Conservation (phyloP, 225 moss, liverwort and hornwort species). For the Sphagnum contortum region DNA sequence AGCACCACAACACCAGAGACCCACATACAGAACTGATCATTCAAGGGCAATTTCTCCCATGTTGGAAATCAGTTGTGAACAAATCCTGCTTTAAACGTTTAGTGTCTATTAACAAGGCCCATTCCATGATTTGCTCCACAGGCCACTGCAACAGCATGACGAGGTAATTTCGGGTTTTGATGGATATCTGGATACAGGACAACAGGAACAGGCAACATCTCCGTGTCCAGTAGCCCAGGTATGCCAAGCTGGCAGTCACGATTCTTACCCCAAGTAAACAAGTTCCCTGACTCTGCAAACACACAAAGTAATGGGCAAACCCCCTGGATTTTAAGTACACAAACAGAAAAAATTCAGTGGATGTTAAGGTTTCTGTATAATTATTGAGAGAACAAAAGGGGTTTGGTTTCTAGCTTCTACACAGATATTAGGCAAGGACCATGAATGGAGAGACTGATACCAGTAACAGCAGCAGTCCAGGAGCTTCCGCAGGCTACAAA, state of each 20-base stretch:
- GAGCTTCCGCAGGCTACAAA: conserved; percentile 79
- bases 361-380: too few species aligned
- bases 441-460: conserved; percentile 12
- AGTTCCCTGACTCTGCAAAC: conserved; percentile 51
- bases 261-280: conserved; percentile 92
- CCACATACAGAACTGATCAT: too few species aligned
- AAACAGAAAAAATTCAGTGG: not conserved
- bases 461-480: conserved; percentile 80
- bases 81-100: too few species aligned
- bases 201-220: conserved; percentile 56
- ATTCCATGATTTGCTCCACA: conserved; percentile 83
- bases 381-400: too few species aligned
- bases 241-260: conserved; percentile 88
- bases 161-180: conserved; percentile 15
- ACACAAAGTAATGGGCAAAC: not conserved
- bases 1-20: too few species aligned
- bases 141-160: conserved; percentile 43
- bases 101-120: conserved; percentile 29
- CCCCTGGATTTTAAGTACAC: not conserved
- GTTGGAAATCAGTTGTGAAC: too few species aligned
- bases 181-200: conserved; percentile 24
- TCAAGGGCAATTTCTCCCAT: too few species aligned
- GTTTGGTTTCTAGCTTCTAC: too few species aligned
- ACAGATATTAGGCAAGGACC: too few species aligned
- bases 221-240: conserved; percentile 57